phyloP scores from a whole-genome alignment of 768 basidiomycete species.

The Amanita muscaria region DNA sequence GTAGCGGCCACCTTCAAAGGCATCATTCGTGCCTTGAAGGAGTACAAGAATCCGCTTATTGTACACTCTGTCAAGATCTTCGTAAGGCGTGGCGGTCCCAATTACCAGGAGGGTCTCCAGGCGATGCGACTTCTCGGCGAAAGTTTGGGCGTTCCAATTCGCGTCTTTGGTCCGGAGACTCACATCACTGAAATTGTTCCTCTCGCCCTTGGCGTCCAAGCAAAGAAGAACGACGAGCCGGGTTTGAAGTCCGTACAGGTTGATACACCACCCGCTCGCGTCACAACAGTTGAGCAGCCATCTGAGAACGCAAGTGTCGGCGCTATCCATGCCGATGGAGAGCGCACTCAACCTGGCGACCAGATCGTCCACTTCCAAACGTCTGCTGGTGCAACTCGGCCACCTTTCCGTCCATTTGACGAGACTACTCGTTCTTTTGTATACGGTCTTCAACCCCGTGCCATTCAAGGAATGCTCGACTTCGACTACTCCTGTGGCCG shows the following conservation, averaged over 20 bases:
- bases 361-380: conserved; percentile 86
- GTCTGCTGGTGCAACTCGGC: conserved; percentile 38
- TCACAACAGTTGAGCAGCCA: conserved; percentile 19
- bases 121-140: conserved; percentile 97
- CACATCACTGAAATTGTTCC: conserved; percentile 99
- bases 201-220: conserved; percentile 85
- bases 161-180: conserved; percentile 95
- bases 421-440: conserved; percentile 92
- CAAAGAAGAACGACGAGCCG: conserved; percentile 29
- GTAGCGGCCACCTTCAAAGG: conserved; percentile 99
- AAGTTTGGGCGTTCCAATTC: conserved; percentile 94
- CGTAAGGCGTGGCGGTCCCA: conserved; percentile 96
- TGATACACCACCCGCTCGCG: conserved; percentile 30
- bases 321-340: conserved; percentile 65
- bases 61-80: conserved; percentile 87
- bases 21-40: conserved; percentile 94
- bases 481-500: conserved; percentile 99
- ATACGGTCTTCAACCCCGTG: conserved; percentile 97
- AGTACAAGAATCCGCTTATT: conserved; percentile 81
- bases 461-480: conserved; percentile 95
- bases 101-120: conserved; percentile 97
- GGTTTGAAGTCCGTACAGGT: conserved; percentile 27
- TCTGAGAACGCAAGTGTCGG: conserved; percentile 42
- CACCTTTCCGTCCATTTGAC: conserved; percentile 88
- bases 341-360: conserved; percentile 78